phyloP scores from a whole-genome alignment of 2,329 filamentous ascomycete genomes.

The Neopestalotiopsis sp. region DNA sequence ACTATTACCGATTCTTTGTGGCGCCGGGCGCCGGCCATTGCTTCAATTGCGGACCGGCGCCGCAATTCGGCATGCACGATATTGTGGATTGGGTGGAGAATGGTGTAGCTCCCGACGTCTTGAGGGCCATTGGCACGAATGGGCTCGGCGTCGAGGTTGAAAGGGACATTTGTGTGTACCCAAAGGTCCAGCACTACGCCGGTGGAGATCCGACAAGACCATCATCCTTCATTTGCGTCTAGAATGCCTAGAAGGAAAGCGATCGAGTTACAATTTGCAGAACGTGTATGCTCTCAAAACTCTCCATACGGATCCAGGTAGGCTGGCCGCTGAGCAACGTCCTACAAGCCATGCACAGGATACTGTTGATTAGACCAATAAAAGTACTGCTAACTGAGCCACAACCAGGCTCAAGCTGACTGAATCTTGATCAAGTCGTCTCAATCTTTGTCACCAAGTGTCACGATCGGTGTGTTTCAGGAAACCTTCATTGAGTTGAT shows the following conservation, averaged over 20 bases:
- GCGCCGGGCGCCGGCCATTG: conserved; percentile 60
- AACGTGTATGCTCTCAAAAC: too few species aligned
- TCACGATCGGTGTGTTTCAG: too few species aligned
- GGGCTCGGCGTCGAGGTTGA: conserved; percentile 1
- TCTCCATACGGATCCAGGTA: too few species aligned
- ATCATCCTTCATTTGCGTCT: conserved; percentile 14
- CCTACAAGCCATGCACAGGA: too few species aligned
- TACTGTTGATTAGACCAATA: too few species aligned
- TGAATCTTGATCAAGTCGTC: too few species aligned
- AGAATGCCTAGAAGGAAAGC: background rate
- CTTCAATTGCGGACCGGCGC: conserved; percentile 36
- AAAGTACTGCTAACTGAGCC: too few species aligned
- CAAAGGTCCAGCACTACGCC: conserved; percentile 9
- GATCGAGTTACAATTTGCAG: too few species aligned
- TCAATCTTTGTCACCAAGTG: too few species aligned
- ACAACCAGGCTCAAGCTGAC: too few species aligned
- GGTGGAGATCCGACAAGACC: conserved; percentile 1
- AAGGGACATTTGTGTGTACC: conserved; percentile 14
- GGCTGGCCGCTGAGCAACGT: too few species aligned
- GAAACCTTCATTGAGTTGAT: too few species aligned
- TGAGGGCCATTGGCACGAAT: background rate
- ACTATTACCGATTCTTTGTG: conserved; percentile 56
- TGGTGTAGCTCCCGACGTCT: conserved; percentile 15
- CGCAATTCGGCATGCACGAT: conserved; percentile 35
- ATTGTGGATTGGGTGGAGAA: conserved; percentile 31